These are phyloP conservation scores for Chrysophaeum taylorii DNA, from an alignment of 352 stramenopile genomes.

Conservation along the genomic window DNA sequence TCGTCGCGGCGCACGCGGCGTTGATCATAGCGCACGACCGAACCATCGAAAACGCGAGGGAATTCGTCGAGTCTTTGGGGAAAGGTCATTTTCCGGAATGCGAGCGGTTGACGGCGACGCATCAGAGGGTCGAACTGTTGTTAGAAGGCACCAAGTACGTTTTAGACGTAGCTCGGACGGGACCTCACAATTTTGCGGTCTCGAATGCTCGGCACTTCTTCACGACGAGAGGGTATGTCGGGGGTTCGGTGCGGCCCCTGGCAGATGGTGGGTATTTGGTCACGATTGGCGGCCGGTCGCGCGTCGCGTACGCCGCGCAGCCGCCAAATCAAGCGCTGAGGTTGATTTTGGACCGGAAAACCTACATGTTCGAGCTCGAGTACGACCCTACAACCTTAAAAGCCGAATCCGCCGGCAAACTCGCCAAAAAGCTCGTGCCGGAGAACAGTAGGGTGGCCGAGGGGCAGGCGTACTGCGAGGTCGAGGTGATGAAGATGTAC, in stretches of 20 bases:
- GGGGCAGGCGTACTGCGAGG: constrained; percentile 67
- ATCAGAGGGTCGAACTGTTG: constrained; percentile 88
- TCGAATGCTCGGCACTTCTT: too few relatives aligned
- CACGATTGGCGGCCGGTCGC: constrained; percentile 84
- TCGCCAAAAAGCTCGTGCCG: constrained; percentile 96
- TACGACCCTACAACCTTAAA: constrained; percentile 96
- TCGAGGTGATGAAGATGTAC: constrained; percentile 99
- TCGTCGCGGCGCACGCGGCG: background rate
- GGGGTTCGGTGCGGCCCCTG: constrained; percentile 61
- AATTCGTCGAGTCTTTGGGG: constrained; percentile 46
- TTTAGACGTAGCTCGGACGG: constrained; percentile 73
- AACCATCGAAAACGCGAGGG: constrained; percentile 41
- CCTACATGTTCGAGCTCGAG: constrained; percentile 95
- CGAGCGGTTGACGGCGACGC: constrained; percentile 54
- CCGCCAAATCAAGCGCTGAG: constrained; percentile 56
- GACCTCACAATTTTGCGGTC: constrained; percentile 77
- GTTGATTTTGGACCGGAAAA: constrained; percentile 80
- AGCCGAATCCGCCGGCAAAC: constrained; percentile 94
- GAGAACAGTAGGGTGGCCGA: constrained; percentile 77
- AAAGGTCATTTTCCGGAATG: constrained; percentile 51
- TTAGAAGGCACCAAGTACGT: constrained; percentile 98
- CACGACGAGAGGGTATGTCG: constrained; percentile 17
- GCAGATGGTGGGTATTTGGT: constrained; percentile 97
- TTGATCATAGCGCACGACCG: constrained; percentile 20
- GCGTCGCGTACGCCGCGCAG: constrained; percentile 85